A percentile compares a stretch with the other conserved stretches of the same genome.
These are phyloP conservation scores for Suhomyces bokatorum DNA, from an alignment of 1,139 yeast genomes.

Conservation along the genomic window DNA sequence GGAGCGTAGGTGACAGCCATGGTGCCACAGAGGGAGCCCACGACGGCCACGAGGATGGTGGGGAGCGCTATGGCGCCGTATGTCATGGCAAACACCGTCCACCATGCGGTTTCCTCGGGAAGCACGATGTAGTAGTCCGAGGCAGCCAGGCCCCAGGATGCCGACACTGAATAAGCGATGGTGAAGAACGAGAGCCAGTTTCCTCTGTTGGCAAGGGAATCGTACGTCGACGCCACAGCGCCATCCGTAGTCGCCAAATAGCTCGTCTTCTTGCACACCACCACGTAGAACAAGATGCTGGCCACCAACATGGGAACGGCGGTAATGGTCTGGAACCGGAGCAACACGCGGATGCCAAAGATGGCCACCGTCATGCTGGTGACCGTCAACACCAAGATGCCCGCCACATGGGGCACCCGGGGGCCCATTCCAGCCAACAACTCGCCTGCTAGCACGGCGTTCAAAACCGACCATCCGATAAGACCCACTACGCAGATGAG, in stretches of 20 bases:
- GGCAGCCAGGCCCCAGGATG: conserved; percentile 33
- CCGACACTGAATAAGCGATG: conserved; percentile 28
- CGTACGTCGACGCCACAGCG: conserved; percentile 16
- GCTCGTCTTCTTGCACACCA: conserved; percentile 21
- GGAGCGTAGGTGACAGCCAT: conserved; percentile 27
- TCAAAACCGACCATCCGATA: conserved; percentile 44
- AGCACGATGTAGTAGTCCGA: conserved; percentile 29
- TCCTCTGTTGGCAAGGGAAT: conserved; percentile 19
- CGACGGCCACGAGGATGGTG: conserved; percentile 28
- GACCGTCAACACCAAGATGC: conserved; percentile 33
- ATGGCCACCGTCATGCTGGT: conserved; percentile 33
- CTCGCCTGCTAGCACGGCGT: conserved; percentile 42
- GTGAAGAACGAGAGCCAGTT: conserved; percentile 31
- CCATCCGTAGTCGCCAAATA: conserved; percentile 18
- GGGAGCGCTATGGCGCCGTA: conserved; percentile 27
- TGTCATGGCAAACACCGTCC: conserved; percentile 23
- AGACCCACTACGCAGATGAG: conserved; percentile 38
- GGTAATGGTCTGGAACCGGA: conserved; percentile 23
- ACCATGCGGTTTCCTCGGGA: conserved; percentile 24
- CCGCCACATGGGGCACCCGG: conserved; percentile 28
- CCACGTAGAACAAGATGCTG: conserved; percentile 24
- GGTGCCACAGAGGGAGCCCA: conserved; percentile 26
- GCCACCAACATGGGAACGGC: conserved; percentile 26
- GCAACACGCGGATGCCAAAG: conserved; percentile 33
- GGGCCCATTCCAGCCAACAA: conserved; percentile 30